phyloP scores from a whole-genome alignment of 139 green algal species.

The Chlamydomonas sphaeroides region DNA sequence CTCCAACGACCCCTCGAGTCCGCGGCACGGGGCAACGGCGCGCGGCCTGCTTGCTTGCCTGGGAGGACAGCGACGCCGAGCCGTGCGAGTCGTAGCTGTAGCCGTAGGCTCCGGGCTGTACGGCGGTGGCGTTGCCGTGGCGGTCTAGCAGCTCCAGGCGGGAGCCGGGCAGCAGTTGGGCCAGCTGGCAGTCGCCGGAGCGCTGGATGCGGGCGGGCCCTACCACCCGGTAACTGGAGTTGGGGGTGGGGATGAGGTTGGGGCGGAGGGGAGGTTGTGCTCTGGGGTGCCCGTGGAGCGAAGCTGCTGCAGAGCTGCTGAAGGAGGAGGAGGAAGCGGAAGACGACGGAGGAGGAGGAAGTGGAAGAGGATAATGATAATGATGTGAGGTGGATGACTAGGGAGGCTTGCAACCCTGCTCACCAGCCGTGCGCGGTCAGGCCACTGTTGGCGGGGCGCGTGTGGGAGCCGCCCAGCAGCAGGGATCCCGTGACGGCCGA shows the following conservation, averaged over 20 bases:
- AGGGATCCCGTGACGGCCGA: no score
- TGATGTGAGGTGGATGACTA: no score
- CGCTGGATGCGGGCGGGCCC: conserved; percentile 16
- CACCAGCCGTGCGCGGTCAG: conserved; percentile 14
- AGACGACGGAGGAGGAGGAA: no score
- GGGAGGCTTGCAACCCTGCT: not conserved
- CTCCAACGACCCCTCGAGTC: no score
- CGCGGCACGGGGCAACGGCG: no score
- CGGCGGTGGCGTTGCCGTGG: conserved; percentile 10
- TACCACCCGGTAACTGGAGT: conserved; percentile 3
- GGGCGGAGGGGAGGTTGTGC: not conserved
- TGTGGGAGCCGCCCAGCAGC: conserved; percentile 17
- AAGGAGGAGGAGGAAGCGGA: no score
- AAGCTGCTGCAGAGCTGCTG: not conserved
- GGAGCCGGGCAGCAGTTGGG: not conserved
- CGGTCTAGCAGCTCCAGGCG: conserved; percentile 17
- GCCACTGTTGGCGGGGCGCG: conserved; percentile 13
- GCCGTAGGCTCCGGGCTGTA: no score
- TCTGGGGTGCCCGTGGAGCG: not conserved
- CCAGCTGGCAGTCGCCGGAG: conserved; percentile 10
- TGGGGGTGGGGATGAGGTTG: not conserved
- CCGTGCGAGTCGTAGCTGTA: not conserved
- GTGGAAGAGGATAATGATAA: no score
- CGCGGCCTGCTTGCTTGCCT: no score
- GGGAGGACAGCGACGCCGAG: no score